Evolutionary conservation across 1,284 basidiomycete genomes (phyloP), one percentile per base, ranked within the genome.

Genomic region (Rhodotorula sp.): DNA sequence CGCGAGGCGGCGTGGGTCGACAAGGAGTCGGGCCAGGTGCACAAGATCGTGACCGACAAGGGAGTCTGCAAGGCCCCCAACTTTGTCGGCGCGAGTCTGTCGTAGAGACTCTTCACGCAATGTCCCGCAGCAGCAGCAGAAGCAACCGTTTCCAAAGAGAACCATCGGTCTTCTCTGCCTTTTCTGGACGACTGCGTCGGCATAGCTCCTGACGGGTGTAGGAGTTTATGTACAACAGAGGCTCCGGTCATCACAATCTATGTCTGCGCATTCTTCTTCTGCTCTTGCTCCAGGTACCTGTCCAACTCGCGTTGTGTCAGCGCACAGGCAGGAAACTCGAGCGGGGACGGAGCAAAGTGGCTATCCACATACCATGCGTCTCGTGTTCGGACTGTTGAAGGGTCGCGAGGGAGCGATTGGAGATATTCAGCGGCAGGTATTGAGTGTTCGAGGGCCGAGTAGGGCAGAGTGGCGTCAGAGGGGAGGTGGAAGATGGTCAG

Each of bases 1-100:
- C 86, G 84, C 76, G 94, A 95, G 79, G 93, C 93, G 38, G 92
- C 91, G 26, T 97, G 94, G 94, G 83, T 95, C 67, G 89, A 95
- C 81, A 83, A 81, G 64, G 93, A 91, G n/a, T 65, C 62, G 19
- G 89, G 90, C 80, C 86, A 83, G 64, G 85, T 89, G 23, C 92
- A 97, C 82, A 88, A 84, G 78, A 93, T 98, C 76, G 85, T 91
- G 69, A 95, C 93, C 12, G 88, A 89, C 78, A 87, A 89, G 61
- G 95, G 93, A 34, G 83, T 90, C 50, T 93, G 92, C 81, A 80
- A 87, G 49, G 88, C 92, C n/a, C 88, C 89, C 49, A 91, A 86
- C 31, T 86, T 95, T 69, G 84, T 92, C 65, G 93, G 92, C 16
- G 95, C 94, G 23, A 90, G 89, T 23, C 81, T 97, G 77, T 95